Evolutionary conservation across 331 rosid genomes (phyloP), one percentile per base, ranked within the genome.

Genomic region (Pyrus hybrid): DNA sequence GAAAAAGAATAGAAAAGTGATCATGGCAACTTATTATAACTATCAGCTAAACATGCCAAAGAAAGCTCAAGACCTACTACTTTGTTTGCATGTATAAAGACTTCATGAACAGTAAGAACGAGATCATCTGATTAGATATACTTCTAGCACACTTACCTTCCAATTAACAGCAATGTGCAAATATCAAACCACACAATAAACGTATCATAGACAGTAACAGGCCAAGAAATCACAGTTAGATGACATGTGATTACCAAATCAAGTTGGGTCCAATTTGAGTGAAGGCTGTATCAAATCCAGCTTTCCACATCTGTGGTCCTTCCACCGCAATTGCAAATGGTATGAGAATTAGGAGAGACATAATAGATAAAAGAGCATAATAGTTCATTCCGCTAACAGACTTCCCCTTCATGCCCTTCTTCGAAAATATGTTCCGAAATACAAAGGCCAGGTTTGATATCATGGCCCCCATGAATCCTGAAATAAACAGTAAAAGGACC

Each of bases 401-500:
- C 74, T 86, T 93, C 79, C 96, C 98, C 76, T 88, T 93, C 97
- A 93, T 93, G 73, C 98, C 98, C 78, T 13, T 89, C 73, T 93
- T 93, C 5, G 96, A 93, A 70, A 91, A 93, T 70, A 93, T 93
- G 75, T 93, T 93, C 8, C 98, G 80, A 71, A 91, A 91, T 33
- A 91, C 97, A 54, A 93, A 93, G 28, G 97, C 98, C 87, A 93
- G 71, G 80, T 93, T 93, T 16, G 96, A 93, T 83, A 93, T 91
- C 98, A 93, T 93, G 53, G 98, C 97, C n/a, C 97, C 98, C 98
- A 93, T 89, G 79, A 93, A 93, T 80, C 98, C 98, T 93, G 88
- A 72, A 72, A 62, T 45, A 58, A 18, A 58, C 49, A 63, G 25
- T n/a, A 22, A 71, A 22, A 37, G 4, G 7, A 58, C 47, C 28